A percentile compares a stretch with the other conserved stretches of the same genome.
Evolutionary conservation across 78 protist genomes (phyloP).

Genomic region (Tieghemostelium lacteum): DNA sequence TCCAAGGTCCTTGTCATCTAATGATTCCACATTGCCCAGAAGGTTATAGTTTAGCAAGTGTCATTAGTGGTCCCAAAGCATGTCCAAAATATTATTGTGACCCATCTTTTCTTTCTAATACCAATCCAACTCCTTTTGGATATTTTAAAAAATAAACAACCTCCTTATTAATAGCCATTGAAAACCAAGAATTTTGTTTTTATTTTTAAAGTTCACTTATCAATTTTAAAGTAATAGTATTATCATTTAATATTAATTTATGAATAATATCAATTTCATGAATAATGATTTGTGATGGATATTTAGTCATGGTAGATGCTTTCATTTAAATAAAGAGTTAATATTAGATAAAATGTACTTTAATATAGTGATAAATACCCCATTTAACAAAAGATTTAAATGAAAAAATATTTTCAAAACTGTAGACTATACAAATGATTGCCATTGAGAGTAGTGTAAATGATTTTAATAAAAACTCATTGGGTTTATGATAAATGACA

Average conservation of each 20-base stretch:
- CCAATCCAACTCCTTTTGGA: too few species aligned
- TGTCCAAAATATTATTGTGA: constrained; percentile 29
- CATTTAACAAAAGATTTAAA: constrained; percentile 8
- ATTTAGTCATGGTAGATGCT: constrained; percentile 4
- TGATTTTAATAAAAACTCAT: constrained; percentile 8
- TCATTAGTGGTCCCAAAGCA: constrained; percentile 6
- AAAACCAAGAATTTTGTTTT: too few species aligned
- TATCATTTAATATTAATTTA: not conserved
- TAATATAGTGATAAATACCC: constrained; percentile 13
- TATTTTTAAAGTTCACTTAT: not conserved
- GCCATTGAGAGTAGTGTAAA: constrained; percentile 24
- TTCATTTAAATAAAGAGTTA: not conserved
- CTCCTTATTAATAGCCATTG: too few species aligned
- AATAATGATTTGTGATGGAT: not conserved
- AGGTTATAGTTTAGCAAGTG: not conserved
- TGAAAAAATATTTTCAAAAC: not conserved
- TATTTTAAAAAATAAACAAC: too few species aligned
- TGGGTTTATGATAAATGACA: constrained; percentile 26
- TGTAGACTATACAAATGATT: constrained; percentile 10
- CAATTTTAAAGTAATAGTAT: not conserved
- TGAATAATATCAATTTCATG: not conserved
- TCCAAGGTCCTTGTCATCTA: constrained; percentile 39
- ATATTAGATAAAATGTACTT: not conserved
- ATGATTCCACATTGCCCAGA: constrained; percentile 6
- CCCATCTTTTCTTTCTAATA: not conserved